Evolutionary conservation across 1,284 basidiomycete genomes (phyloP).

Genomic region (Cryptococcus depauperatus): DNA sequence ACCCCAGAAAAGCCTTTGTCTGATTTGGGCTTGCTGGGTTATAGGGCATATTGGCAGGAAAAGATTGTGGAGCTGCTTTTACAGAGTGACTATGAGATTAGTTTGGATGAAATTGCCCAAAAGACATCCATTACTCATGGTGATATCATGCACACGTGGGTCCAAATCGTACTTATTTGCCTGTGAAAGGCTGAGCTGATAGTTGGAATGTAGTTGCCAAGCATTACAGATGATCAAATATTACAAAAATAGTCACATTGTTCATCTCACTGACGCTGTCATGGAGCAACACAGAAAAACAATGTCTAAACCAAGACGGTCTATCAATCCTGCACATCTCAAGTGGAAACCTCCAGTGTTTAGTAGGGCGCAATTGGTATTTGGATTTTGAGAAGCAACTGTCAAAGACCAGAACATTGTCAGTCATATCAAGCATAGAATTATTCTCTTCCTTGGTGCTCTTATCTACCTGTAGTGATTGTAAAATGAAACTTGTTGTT

Average conservation of each 20-base stretch:
- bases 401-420: no score
- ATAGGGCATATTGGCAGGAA: conserved; percentile 96
- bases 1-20: conserved; percentile 96
- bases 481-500: no score
- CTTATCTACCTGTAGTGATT: no score
- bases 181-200: neutral
- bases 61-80: conserved; percentile 88
- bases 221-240: conserved; percentile 93
- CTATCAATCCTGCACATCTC: conserved; percentile 72
- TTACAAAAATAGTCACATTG: conserved; percentile 89
- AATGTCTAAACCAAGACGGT: conserved; percentile 66
- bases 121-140: conserved; percentile 93
- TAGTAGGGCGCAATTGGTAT: conserved; percentile 78
- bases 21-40: conserved; percentile 86
- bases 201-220: conserved; percentile 58
- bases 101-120: conserved; percentile 95
- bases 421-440: neutral
- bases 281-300: conserved; percentile 84
- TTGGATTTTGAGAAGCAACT: no score
- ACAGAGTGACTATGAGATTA: conserved; percentile 61
- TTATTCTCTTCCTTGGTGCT: no score
- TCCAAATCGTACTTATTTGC: conserved; percentile 21
- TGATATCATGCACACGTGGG: conserved; percentile 96
- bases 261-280: conserved; percentile 83
- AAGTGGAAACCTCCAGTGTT: conserved; percentile 91